Conservation (phyloP, 257 asterid species). For the Eustoma russellianum region DNA sequence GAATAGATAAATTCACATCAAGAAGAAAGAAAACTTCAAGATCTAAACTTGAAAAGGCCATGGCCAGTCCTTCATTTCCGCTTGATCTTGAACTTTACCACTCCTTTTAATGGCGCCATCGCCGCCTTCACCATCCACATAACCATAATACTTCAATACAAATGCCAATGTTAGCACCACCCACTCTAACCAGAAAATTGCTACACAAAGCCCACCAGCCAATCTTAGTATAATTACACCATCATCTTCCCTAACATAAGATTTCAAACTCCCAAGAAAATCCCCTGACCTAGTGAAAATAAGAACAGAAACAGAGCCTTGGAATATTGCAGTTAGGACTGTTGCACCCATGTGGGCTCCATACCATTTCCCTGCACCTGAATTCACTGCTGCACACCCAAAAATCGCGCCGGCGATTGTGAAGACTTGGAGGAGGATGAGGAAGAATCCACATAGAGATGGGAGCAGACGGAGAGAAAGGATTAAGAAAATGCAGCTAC, state of each 20-base stretch:
- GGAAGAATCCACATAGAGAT: slow-evolving; percentile 32
- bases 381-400: slow-evolving; percentile 49
- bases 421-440: slow-evolving; percentile 35
- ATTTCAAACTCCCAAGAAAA: slow-evolving; percentile 57
- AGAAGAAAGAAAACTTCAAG: no score
- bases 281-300: slow-evolving; percentile 68
- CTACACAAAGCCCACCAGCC: slow-evolving; percentile 61
- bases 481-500: slow-evolving; percentile 37
- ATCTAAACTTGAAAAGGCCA: slow-evolving; percentile 70
- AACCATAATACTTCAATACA: slow-evolving; percentile 65
- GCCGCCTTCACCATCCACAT: slow-evolving; percentile 30
- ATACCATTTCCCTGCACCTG: slow-evolving; percentile 60
- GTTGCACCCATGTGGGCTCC: slow-evolving; percentile 88
- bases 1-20: no score
- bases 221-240: slow-evolving; percentile 62
- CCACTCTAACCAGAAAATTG: slow-evolving; percentile 82
- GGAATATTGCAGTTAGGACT: slow-evolving; percentile 81
- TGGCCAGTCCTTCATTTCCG: slow-evolving; percentile 78
- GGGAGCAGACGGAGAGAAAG: slow-evolving; percentile 42
- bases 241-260: slow-evolving; percentile 82
- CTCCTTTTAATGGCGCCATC: slow-evolving; percentile 25
- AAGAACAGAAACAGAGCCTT: slow-evolving; percentile 79
- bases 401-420: slow-evolving; percentile 35
- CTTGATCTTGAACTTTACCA: slow-evolving; percentile 63
- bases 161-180: slow-evolving; percentile 76